Percentiles rank a stretch among this genome's conserved stretches.
Evolutionary conservation across 305 asterid genomes (phyloP).

Genomic region (Fraxinus albicans): DNA sequence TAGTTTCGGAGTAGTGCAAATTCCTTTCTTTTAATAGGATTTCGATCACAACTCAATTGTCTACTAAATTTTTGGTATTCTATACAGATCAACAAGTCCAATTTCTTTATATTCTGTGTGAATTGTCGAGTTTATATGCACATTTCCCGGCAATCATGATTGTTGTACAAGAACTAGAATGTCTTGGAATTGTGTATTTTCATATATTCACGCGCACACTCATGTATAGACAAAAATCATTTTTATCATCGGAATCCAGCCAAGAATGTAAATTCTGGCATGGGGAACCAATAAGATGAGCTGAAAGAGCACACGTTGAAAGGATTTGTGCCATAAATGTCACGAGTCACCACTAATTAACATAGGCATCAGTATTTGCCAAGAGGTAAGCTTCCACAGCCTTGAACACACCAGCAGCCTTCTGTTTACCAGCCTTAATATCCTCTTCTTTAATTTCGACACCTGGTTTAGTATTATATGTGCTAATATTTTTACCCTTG

Average conservation of each 20-base stretch:
- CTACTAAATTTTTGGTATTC: background rate
- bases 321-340: background rate
- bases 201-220: background rate
- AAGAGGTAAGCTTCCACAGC: constrained; percentile 33
- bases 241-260: background rate
- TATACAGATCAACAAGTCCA: background rate
- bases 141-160: background rate
- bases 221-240: background rate
- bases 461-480: constrained; percentile 27
- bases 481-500: constrained; percentile 21
- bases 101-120: background rate
- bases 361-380: constrained; percentile 26
- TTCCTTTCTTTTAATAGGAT: background rate
- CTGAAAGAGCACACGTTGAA: background rate
- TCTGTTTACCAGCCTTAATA: constrained; percentile 16
- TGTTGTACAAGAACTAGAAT: background rate
- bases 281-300: background rate
- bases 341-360: background rate
- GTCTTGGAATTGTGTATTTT: background rate
- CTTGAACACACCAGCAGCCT: constrained; percentile 26
- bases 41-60: background rate
- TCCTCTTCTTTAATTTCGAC: constrained; percentile 31
- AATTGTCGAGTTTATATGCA: background rate
- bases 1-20: background rate
- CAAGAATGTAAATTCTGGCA: background rate